phyloP scores from a whole-genome alignment of 371 early-diverging fungal genomes.

The Mortierella sp. region DNA sequence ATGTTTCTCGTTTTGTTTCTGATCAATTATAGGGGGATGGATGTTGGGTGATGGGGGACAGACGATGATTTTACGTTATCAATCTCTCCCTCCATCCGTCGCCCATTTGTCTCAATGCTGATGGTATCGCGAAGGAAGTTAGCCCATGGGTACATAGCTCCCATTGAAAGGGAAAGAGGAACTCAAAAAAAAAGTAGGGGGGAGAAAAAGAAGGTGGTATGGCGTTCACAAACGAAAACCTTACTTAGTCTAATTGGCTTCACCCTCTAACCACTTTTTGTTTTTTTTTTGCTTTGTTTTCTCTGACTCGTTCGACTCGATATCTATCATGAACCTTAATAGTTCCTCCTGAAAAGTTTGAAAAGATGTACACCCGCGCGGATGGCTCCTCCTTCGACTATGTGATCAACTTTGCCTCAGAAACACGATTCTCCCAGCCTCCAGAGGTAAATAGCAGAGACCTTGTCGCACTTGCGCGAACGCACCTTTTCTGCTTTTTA shows the following conservation, averaged over 20 bases:
- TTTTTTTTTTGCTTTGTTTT: slow-evolving; percentile 13
- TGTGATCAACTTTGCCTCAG: slow-evolving; percentile 93
- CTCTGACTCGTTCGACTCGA: too few species aligned
- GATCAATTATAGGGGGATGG: not conserved
- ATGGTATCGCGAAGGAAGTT: not conserved
- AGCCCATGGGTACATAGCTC: not conserved
- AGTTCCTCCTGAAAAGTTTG: slow-evolving; percentile 60
- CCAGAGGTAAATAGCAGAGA: slow-evolving; percentile 64
- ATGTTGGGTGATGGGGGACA: not conserved
- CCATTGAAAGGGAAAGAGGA: not conserved
- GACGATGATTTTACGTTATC: not conserved
- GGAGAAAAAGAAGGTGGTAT: not conserved
- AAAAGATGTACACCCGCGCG: slow-evolving; percentile 76
- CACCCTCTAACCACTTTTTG: not conserved
- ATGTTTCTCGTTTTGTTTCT: not conserved
- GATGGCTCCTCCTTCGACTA: slow-evolving; percentile 84
- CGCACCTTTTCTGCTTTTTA: not conserved
- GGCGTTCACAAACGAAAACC: not conserved
- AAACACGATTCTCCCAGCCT: slow-evolving; percentile 90
- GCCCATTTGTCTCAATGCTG: not conserved
- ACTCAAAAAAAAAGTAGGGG: not conserved
- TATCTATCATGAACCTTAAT: not conserved
- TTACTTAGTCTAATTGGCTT: not conserved
- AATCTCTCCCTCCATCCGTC: not conserved
- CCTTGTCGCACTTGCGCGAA: not conserved